Conservation (phyloP, 495 filamentous ascomycete genomes). For the Lineolata rhizophorae region DNA sequence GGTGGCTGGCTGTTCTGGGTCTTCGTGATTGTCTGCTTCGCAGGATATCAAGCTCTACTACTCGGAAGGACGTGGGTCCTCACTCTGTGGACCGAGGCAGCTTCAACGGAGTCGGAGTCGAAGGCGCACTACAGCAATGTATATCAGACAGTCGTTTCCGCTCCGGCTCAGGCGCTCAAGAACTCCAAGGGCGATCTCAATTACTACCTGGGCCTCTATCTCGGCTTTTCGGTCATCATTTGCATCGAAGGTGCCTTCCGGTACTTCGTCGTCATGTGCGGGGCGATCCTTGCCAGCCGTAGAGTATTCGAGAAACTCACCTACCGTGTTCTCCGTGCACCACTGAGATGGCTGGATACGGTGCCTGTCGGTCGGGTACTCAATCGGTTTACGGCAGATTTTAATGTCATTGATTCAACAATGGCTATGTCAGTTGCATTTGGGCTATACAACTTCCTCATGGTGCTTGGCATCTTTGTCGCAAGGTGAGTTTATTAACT, state of each 20-base stretch:
- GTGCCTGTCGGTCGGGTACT: constrained; percentile 57
- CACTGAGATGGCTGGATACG: constrained; percentile 60
- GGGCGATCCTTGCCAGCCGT: constrained; percentile 40
- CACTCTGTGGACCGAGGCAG: constrained; percentile 1
- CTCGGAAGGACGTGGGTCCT: constrained; percentile 16
- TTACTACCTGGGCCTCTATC: constrained; percentile 49
- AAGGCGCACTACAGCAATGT: background rate
- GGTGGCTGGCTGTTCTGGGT: constrained; percentile 44
- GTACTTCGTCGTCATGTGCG: constrained; percentile 33
- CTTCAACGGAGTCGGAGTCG: background rate
- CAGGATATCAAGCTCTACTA: constrained; percentile 25
- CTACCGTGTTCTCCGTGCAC: constrained; percentile 42
- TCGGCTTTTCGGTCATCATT: constrained; percentile 31
- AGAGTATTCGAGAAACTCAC: constrained; percentile 41
- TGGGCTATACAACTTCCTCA: constrained; percentile 26
- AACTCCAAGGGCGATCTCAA: constrained; percentile 15
- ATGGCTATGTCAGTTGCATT: constrained; percentile 37
- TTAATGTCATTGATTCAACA: constrained; percentile 44
- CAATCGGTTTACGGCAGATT: constrained; percentile 65
- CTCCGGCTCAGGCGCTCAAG: background rate
- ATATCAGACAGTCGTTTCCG: constrained; percentile 38
- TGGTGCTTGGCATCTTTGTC: constrained; percentile 20
- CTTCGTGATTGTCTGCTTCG: constrained; percentile 28
- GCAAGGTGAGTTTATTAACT: background rate
- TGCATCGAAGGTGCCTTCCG: constrained; percentile 33